These are phyloP conservation scores for Thuja plicata DNA, from an alignment of 83 land plant genomes.

Conservation along the genomic window DNA sequence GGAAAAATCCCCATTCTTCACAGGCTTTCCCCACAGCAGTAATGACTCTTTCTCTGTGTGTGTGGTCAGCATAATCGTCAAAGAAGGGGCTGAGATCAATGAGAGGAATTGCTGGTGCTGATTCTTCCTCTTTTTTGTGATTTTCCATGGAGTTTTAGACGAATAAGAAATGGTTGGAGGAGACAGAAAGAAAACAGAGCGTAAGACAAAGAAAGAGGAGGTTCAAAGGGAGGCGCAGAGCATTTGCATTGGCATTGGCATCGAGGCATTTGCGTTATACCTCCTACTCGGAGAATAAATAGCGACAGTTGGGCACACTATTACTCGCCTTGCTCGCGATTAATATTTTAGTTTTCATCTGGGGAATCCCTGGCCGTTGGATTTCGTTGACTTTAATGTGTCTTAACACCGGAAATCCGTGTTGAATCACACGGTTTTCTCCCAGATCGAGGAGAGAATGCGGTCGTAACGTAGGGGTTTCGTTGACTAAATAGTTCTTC, in stretches of 20 bases:
- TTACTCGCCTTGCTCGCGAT: not conserved
- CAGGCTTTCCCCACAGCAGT: slow-evolving; percentile 20
- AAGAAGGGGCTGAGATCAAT: not conserved
- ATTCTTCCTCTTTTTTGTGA: not conserved
- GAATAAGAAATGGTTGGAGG: no score
- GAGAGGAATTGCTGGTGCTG: not conserved
- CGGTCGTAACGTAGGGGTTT: no score
- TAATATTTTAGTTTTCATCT: not conserved
- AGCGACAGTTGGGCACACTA: not conserved
- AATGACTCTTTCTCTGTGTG: not conserved
- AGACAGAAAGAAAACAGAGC: not conserved
- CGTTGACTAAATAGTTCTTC: no score
- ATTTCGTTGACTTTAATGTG: no score
- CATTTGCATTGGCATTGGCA: not conserved
- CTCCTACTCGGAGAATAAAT: not conserved
- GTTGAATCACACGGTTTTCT: no score
- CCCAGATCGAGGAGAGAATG: no score
- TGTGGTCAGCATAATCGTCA: not conserved
- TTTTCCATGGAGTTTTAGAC: not conserved
- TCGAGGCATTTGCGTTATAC: not conserved
- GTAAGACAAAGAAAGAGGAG: not conserved
- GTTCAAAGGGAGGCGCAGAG: not conserved
- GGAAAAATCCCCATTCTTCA: slow-evolving; percentile 40
- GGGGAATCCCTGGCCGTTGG: no score
- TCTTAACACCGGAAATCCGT: no score